phyloP scores from a whole-genome alignment of 2,329 filamentous ascomycete species.

The Paradendryphiella salina region DNA sequence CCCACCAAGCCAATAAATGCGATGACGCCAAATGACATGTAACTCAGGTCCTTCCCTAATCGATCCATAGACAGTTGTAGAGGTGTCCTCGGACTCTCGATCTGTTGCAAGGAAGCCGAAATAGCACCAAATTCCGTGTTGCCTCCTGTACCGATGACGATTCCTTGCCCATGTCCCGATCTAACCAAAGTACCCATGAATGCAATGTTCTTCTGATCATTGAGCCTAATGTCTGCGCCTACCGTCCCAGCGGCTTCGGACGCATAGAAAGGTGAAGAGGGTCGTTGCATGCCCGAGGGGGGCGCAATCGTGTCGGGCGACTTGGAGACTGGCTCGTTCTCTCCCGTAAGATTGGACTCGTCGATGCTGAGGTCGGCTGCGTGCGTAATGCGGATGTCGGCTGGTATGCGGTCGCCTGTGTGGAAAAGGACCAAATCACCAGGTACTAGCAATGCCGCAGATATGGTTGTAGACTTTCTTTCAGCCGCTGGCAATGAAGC shows the following conservation, averaged over 20 bases:
- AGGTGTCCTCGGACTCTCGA: conserved; percentile 91
- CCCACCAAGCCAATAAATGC: conserved; percentile 90
- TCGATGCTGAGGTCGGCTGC: conserved; percentile 91
- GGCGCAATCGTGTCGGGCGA: conserved; percentile 63
- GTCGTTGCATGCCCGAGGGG: conserved; percentile 48
- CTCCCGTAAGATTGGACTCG: conserved; percentile 93
- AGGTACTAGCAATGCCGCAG: conserved; percentile 83
- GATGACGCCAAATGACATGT: conserved; percentile 94
- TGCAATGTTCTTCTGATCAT: conserved; percentile 84
- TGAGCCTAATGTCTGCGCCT: conserved; percentile 68
- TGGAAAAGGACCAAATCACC: conserved; percentile 93
- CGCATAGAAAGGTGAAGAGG: conserved; percentile 61
- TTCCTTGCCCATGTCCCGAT: conserved; percentile 90
- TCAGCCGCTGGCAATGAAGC: conserved; percentile 68
- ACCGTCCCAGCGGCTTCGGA: conserved; percentile 62
- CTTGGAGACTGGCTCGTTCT: conserved; percentile 90
- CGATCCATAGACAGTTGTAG: conserved; percentile 96
- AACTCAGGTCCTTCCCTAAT: conserved; percentile 93
- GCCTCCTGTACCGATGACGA: conserved; percentile 95
- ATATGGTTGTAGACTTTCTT: conserved; percentile 78
- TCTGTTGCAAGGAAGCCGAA: conserved; percentile 88
- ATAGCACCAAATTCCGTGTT: conserved; percentile 96
- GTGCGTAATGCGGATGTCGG: conserved; percentile 91
- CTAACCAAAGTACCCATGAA: conserved; percentile 98
- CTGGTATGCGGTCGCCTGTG: conserved; percentile 93